Base-by-base conservation (phyloP, 192 early-diverging fungal species). In the Umbelopsis sp. region DNA sequence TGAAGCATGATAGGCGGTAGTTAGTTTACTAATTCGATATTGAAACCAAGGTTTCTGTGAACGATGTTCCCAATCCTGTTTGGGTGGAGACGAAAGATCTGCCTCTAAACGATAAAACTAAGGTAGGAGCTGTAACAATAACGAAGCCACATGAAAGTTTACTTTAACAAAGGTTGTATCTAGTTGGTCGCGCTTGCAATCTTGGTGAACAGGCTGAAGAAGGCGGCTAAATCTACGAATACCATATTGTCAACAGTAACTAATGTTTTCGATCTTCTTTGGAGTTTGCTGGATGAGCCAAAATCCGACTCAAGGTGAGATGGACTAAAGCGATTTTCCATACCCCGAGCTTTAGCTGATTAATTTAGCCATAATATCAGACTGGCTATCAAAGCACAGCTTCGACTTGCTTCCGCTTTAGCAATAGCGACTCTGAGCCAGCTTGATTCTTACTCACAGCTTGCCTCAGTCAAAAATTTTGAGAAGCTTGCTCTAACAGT, bases 401-500 rank as follows among this genome's bases (percentile, higher is more conserved):
- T 95, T 24, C 86, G 91, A 34, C 79, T 94, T 44, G 83, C 82
- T 4, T 94, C 93, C 4, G 84, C 90, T 4, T 77, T 81, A 16
- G 80, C 85, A 9, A 71, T 95, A 54, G 66, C 95, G 25, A 86
- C 90, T 74, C 78, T 95, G 2, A 87, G 91, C 8, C 71, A 71
- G 16, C 66, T 69, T 9, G 65, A 78, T 3, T 73, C 76, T 12
- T 91, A 90, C 70, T 84, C 85, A 21, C 67, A 75, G 31, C 67
- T 87, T 65, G 76, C 95, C 8, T 77, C 84, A 7, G 77, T 86
- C 0, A 31, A 76, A 0, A 86, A 95, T 32, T 80, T 88, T 59
- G 75, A 83, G 66, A 81, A 80, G 20, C 68, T 97, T 34, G 84
- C 85, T n/a, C 76, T 92, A 36, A 79, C 86, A 9, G 77, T 88